A percentile compares a stretch with the other conserved stretches of the same genome.
phyloP scores from a whole-genome alignment of 768 basidiomycete species.

The Termitomyces sp. region DNA sequence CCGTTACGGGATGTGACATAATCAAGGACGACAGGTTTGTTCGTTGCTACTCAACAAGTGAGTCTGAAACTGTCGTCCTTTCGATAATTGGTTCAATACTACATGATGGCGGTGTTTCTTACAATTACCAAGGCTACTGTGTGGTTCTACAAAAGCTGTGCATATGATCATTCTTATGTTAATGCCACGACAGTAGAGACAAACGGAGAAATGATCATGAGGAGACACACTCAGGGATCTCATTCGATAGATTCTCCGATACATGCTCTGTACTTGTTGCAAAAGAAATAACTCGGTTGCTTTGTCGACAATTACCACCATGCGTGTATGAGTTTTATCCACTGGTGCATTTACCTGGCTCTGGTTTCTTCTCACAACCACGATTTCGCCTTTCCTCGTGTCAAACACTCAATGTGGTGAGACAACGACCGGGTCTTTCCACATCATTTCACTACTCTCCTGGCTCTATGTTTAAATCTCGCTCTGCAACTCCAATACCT shows the following conservation, averaged over 20 bases:
- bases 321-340: conserved; percentile 14
- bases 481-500: conserved; percentile 39
- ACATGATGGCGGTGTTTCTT: not conserved
- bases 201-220: not conserved
- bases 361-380: conserved; percentile 10
- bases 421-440: conserved; percentile 32
- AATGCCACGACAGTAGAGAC: conserved; percentile 2
- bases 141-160: not conserved
- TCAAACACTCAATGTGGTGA: conserved; percentile 37
- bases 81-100: not conserved
- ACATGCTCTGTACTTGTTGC: conserved; percentile 6
- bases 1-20: not conserved
- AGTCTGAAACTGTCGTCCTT: not conserved
- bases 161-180: not conserved
- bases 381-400: conserved; percentile 20
- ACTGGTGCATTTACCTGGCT: conserved; percentile 17
- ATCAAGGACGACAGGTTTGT: conserved; percentile 6
- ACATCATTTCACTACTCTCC: conserved; percentile 24
- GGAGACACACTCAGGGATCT: conserved; percentile 2
- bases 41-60: conserved; percentile 13
- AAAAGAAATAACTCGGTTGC: conserved; percentile 17
- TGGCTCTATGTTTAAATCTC: conserved; percentile 46
- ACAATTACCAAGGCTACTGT: not conserved
- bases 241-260: conserved; percentile 2
- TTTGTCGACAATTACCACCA: conserved; percentile 13